Conservation (phyloP, 164 flowering plant species). For the Vitis cinerea region DNA sequence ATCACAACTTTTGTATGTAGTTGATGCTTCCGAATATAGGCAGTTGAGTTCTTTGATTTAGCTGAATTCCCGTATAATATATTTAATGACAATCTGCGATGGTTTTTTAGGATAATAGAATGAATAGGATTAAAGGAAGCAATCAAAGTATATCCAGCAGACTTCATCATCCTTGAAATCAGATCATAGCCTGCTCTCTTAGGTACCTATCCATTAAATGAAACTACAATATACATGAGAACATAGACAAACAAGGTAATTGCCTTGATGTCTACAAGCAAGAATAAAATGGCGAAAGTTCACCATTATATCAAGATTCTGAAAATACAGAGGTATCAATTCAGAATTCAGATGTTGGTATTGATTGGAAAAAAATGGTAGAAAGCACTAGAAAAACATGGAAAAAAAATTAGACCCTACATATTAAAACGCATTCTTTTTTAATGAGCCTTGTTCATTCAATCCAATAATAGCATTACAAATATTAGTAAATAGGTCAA, state of each 20-base stretch:
- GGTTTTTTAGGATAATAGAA: slow-evolving; percentile 34
- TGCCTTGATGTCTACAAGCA: background rate
- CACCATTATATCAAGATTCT: too few relatives aligned
- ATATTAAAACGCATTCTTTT: too few relatives aligned
- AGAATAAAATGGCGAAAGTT: too few relatives aligned
- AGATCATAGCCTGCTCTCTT: slow-evolving; percentile 31
- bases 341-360: too few relatives aligned
- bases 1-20: slow-evolving; percentile 27
- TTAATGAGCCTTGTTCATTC: too few relatives aligned
- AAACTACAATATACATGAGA: slow-evolving; percentile 25
- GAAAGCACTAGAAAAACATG: too few relatives aligned
- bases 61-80: slow-evolving; percentile 16
- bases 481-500: too few relatives aligned
- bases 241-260: background rate
- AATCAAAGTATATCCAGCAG: slow-evolving; percentile 45
- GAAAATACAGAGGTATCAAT: too few relatives aligned
- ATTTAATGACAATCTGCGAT: slow-evolving; percentile 34
- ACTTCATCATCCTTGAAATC: slow-evolving; percentile 49
- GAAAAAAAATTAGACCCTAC: too few relatives aligned
- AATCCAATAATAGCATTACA: too few relatives aligned
- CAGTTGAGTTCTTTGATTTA: slow-evolving; percentile 26
- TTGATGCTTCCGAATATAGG: slow-evolving; percentile 22
- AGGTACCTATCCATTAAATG: slow-evolving; percentile 38
- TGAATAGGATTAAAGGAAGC: slow-evolving; percentile 49
- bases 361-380: too few relatives aligned